Evolutionary conservation across 2,329 filamentous ascomycete genomes (phyloP), one percentile per base, ranked within the genome.

Genomic region (Penicillium sp.): DNA sequence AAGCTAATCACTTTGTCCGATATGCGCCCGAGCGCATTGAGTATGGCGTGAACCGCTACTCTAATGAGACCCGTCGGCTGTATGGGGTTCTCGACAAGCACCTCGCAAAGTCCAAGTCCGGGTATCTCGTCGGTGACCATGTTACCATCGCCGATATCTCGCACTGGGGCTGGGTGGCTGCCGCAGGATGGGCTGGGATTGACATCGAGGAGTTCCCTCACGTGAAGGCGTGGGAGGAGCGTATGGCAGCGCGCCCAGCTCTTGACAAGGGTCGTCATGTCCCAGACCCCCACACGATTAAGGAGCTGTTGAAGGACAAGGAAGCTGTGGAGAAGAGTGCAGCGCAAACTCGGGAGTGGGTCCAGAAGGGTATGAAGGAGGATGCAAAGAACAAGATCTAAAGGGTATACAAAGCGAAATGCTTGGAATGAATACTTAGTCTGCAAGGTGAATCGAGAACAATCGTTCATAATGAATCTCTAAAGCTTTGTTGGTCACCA

Each of bases 11-110:
- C 77, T 96, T 96, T 77, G 81, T 80, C 50, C 85, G 90, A 57
- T 96, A 96, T 70, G 91, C 92, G 0, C 90, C 91, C 0, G 89
- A 93, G 73, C 87, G 85, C 73, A 94, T 96, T 69, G 82, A 88
- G 70, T 96, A 96, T 73, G 91, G 89, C 63, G 86, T 96, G 57
- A 86, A 90, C 71, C 85, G 92, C 50, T 96, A 96, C 78, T 80
- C 83, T 71, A 95, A 91, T 72, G 92, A 96, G 79, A 91, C 90
- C 0, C 84, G 88, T n/a, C 87, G 92, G 2, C 82, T 96, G 1
- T 96, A 95, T 78, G 82, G 86, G 54, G 88, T 92, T 20, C 79
- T 96, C 60, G 88, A 96, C 70, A 86, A 83, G 50, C 87, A 92
- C 57, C 84, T 96, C 5, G 71, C 76, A 7, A 72, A 75, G 12